Conservation (phyloP, 192 early-diverging fungal species). For the Entomortierella lignicola region DNA sequence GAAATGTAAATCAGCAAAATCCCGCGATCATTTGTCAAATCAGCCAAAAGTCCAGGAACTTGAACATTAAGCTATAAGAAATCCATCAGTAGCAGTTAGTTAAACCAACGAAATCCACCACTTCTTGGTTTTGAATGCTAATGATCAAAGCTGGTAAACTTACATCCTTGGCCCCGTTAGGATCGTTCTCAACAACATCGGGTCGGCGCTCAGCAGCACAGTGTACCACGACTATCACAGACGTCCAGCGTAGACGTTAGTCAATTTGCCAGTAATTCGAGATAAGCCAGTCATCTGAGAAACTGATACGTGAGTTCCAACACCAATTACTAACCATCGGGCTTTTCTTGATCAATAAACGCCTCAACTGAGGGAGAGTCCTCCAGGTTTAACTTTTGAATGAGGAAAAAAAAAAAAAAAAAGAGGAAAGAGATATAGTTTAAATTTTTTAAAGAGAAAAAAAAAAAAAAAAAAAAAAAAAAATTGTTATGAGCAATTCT, state of each 20-base stretch:
- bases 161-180: constrained; percentile 65
- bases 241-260: too few species aligned
- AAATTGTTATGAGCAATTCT: neutral
- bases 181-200: constrained; percentile 79
- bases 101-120: neutral
- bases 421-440: neutral
- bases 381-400: constrained; percentile 81
- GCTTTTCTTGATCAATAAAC: constrained; percentile 67
- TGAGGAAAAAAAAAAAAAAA: too few species aligned
- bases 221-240: constrained; percentile 72
- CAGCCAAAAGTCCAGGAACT: constrained; percentile 68
- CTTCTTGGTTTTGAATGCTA: neutral
- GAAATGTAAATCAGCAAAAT: constrained; percentile 85
- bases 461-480: neutral
- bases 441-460: neutral
- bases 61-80: constrained; percentile 72
- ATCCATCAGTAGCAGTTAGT: too few species aligned
- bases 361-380: constrained; percentile 59
- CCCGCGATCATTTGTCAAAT: constrained; percentile 55
- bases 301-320: neutral
- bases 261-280: neutral
- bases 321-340: constrained; percentile 55
- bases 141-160: constrained; percentile 3
- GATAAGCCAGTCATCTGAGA: neutral
- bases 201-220: constrained; percentile 90